A percentile compares a stretch with the other conserved stretches of the same genome.
Conservation (phyloP, 305 asterid species). For the Fraxinus angustifolia region DNA sequence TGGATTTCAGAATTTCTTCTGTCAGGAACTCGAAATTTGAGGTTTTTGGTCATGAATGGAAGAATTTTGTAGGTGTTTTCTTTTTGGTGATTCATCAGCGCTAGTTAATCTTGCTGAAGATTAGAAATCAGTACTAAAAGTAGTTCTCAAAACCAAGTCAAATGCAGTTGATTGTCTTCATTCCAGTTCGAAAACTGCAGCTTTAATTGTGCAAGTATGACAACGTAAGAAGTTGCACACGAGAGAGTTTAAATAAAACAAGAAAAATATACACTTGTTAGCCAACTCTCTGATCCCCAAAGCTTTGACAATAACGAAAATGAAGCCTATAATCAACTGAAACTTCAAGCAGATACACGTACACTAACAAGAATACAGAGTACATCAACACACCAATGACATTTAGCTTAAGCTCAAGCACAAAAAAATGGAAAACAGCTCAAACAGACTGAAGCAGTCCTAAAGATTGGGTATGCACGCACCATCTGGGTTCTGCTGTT, state of each 20-base stretch:
- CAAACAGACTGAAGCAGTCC: conserved; percentile 3
- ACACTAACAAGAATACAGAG: conserved; percentile 21
- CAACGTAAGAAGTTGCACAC: background rate
- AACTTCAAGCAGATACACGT: conserved; percentile 13
- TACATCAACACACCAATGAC: conserved; percentile 14
- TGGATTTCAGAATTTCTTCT: background rate
- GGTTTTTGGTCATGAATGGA: background rate
- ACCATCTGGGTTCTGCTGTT: conserved; percentile 67
- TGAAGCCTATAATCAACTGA: conserved; percentile 8
- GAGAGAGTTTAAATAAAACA: background rate
- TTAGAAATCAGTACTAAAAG: background rate
- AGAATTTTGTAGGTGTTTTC: background rate
- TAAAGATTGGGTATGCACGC: conserved; percentile 70
- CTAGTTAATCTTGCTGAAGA: background rate
- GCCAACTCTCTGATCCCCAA: conserved; percentile 14
- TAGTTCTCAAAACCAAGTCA: background rate
- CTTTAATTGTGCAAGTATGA: background rate
- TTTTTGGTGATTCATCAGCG: background rate
- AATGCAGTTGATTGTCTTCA: background rate
- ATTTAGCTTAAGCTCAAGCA: conserved; percentile 10
- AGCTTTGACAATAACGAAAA: conserved; percentile 3
- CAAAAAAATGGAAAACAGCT: background rate
- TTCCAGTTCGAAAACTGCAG: background rate
- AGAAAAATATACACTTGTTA: conserved; percentile 16
- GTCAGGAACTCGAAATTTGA: background rate